Percentiles rank a stretch among this genome's conserved stretches.
Conservation (phyloP, 2,329 filamentous ascomycete species). For the Penicillium sp. region DNA sequence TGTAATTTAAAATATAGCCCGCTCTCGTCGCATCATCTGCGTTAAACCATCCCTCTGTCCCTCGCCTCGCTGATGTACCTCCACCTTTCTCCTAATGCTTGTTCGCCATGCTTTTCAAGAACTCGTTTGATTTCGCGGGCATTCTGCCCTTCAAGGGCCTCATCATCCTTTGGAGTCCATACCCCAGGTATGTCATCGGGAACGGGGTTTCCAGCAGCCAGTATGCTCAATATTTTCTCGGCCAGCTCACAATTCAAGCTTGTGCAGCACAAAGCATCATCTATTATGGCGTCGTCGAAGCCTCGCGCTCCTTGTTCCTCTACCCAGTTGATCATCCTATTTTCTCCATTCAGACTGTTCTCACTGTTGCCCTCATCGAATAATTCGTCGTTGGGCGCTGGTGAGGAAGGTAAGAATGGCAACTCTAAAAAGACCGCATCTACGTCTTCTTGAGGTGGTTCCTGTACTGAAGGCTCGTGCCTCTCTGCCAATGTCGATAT, state of each 20-base stretch:
- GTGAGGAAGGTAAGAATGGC: conserved; percentile 33
- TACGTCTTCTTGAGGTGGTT: not conserved
- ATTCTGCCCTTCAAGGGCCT: conserved; percentile 38
- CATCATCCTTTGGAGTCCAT: conserved; percentile 54
- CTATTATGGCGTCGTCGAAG: conserved; percentile 34
- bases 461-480: not conserved
- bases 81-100: conserved; percentile 39
- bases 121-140: conserved; percentile 38
- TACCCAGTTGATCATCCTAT: conserved; percentile 44
- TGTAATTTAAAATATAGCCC: not conserved
- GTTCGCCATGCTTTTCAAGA: conserved; percentile 50
- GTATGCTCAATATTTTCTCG: conserved; percentile 38
- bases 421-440: conserved; percentile 31
- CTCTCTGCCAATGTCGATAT: not conserved
- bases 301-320: conserved; percentile 36
- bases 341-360: conserved; percentile 21
- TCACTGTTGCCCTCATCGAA: conserved; percentile 29
- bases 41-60: conserved; percentile 21
- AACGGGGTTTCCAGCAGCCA: conserved; percentile 38
- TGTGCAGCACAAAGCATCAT: conserved; percentile 42
- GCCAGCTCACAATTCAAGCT: conserved; percentile 46
- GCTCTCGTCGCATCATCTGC: not conserved
- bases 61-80: conserved; percentile 40
- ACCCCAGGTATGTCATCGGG: conserved; percentile 49
- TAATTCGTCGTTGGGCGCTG: conserved; percentile 34